These are phyloP conservation scores for Wallacemonas sp. DNA, from an alignment of 208 protist genomes.

Conservation along the genomic window DNA sequence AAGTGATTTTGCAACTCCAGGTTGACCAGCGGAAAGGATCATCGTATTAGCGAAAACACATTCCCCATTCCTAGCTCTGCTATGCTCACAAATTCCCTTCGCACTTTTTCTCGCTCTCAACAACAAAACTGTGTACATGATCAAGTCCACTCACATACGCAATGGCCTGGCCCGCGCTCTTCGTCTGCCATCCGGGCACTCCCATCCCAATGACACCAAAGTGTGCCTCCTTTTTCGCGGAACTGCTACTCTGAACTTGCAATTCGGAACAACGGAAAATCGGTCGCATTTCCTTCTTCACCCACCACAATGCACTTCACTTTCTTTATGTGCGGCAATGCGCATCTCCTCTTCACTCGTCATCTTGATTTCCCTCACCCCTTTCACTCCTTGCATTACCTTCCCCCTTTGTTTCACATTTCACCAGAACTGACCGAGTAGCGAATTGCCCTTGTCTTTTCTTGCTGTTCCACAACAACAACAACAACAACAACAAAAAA, in stretches of 20 bases:
- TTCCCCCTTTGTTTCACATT: no score
- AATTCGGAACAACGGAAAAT: no score
- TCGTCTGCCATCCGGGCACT: neutral
- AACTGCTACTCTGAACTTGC: no score
- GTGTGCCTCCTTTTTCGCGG: no score
- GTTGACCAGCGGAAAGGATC: conserved; percentile 59
- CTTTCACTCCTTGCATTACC: no score
- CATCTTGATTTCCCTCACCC: no score
- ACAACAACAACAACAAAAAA: neutral
- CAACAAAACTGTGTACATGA: neutral
- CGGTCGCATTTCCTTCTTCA: no score
- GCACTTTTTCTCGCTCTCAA: neutral
- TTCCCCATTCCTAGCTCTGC: neutral
- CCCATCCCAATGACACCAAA: neutral
- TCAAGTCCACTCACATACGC: neutral
- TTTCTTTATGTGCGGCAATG: no score
- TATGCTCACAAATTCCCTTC: neutral
- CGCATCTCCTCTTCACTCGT: no score
- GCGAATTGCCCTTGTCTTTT: no score
- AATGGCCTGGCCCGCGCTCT: neutral
- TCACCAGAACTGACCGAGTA: no score
- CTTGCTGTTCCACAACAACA: neutral
- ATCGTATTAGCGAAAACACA: conserved; percentile 17
- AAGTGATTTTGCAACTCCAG: conserved; percentile 80
- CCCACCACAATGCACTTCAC: no score